Evolutionary conservation across 768 basidiomycete species (phyloP).

Genomic region (Leucocoprinus leucothites): DNA sequence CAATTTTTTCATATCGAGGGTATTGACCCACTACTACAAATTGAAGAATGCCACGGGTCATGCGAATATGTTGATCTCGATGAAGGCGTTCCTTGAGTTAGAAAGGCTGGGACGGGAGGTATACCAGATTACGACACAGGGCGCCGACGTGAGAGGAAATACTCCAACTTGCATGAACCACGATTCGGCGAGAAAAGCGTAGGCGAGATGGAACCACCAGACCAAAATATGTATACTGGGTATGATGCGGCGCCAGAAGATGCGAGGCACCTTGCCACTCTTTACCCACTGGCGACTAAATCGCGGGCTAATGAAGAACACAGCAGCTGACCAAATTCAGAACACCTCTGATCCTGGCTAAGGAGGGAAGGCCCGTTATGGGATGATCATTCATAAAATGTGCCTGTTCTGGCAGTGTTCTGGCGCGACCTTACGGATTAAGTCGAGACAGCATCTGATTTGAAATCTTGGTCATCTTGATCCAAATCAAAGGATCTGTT

Average conservation of each 20-base stretch:
- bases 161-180: background rate
- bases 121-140: constrained; percentile 2
- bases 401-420: constrained; percentile 2
- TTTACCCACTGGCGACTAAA: background rate
- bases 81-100: background rate
- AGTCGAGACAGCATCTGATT: background rate
- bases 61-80: too few relatives aligned
- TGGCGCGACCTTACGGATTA: constrained; percentile 1
- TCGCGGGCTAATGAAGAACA: background rate
- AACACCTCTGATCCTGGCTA: background rate
- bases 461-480: constrained; percentile 5
- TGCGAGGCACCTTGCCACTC: background rate
- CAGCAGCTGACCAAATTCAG: background rate
- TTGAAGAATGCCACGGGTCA: too few relatives aligned
- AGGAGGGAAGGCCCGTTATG: background rate
- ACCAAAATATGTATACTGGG: background rate
- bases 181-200: background rate
- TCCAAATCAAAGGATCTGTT: background rate
- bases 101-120: background rate
- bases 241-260: background rate
- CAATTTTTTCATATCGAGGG: too few relatives aligned
- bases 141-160: constrained; percentile 6
- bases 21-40: too few relatives aligned
- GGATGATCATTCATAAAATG: background rate
- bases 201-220: background rate